phyloP scores from a whole-genome alignment of 345 rosid genomes.

The Gossypium herbaceum region DNA sequence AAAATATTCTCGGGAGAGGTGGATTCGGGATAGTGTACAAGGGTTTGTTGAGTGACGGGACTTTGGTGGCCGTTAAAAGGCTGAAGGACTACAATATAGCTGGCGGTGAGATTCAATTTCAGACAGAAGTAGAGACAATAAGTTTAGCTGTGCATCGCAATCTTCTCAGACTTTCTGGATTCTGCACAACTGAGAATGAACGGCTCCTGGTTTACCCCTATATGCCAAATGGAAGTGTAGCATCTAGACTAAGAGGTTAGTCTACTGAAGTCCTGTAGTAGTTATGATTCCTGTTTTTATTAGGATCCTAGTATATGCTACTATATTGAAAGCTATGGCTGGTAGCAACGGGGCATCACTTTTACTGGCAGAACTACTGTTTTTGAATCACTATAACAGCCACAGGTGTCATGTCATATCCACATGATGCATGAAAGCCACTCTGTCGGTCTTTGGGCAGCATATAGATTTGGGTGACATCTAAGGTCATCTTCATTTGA shows the following conservation, averaged over 20 bases:
- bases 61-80: slow-evolving; percentile 91
- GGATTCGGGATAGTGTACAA: slow-evolving; percentile 45
- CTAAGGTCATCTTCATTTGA: too few relatives aligned
- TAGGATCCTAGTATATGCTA: background rate
- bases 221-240: slow-evolving; percentile 41
- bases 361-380: too few relatives aligned
- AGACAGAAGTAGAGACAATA: slow-evolving; percentile 49
- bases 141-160: slow-evolving; percentile 95
- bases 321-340: background rate
- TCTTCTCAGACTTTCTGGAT: slow-evolving; percentile 93
- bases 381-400: background rate
- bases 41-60: slow-evolving; percentile 71
- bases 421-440: background rate
- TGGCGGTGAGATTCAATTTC: slow-evolving; percentile 77
- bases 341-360: too few relatives aligned
- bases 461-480: background rate
- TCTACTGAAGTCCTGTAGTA: background rate
- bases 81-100: slow-evolving; percentile 85
- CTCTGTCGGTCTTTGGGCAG: background rate
- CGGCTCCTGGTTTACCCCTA: slow-evolving; percentile 92
- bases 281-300: background rate
- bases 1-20: slow-evolving; percentile 89
- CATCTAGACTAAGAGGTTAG: slow-evolving; percentile 73
- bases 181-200: slow-evolving; percentile 88
- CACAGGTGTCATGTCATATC: background rate